Percentiles rank a stretch among this genome's conserved stretches.
Evolutionary conservation across 177 flowering plant species (phyloP).

Genomic region (Telopea speciosissima): DNA sequence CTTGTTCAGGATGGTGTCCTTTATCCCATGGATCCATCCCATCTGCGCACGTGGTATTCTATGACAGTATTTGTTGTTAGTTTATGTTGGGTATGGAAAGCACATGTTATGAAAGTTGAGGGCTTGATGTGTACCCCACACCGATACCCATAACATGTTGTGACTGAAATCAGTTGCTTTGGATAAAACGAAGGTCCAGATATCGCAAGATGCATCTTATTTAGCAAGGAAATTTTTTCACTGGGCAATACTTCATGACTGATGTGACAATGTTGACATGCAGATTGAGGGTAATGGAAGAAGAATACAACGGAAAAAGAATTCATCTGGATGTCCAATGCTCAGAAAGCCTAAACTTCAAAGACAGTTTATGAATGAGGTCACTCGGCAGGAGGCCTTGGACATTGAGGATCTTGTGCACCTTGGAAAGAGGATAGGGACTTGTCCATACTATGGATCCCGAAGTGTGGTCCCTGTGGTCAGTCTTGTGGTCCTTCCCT

Average conservation of each 20-base stretch:
- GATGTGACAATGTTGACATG: slow-evolving; percentile 9
- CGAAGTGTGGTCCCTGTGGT: slow-evolving; percentile 69
- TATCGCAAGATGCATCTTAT: too few relatives aligned
- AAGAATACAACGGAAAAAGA: slow-evolving; percentile 44
- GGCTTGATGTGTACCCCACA: too few relatives aligned
- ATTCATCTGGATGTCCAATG: slow-evolving; percentile 88
- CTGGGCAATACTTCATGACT: neutral
- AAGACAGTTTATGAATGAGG: slow-evolving; percentile 47
- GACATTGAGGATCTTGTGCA: slow-evolving; percentile 94
- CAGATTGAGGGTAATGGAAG: slow-evolving; percentile 55
- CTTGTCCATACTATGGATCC: slow-evolving; percentile 97
- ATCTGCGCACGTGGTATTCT: too few relatives aligned
- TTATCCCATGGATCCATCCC: too few relatives aligned
- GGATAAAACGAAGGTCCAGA: too few relatives aligned
- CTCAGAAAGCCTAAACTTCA: slow-evolving; percentile 61
- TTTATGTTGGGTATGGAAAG: too few relatives aligned
- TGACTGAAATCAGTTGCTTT: too few relatives aligned
- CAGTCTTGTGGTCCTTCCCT: slow-evolving; percentile 89
- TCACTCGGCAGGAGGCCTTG: slow-evolving; percentile 53
- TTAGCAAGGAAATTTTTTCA: too few relatives aligned
- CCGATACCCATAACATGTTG: too few relatives aligned
- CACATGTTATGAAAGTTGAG: too few relatives aligned
- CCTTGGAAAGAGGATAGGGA: slow-evolving; percentile 62
- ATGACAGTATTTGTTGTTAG: too few relatives aligned
- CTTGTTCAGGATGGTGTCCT: too few relatives aligned